A percentile compares a stretch with the other conserved stretches of the same genome.
These are phyloP conservation scores for Tricholoma furcatifolium DNA, from an alignment of 768 basidiomycete genomes.

Conservation along the genomic window DNA sequence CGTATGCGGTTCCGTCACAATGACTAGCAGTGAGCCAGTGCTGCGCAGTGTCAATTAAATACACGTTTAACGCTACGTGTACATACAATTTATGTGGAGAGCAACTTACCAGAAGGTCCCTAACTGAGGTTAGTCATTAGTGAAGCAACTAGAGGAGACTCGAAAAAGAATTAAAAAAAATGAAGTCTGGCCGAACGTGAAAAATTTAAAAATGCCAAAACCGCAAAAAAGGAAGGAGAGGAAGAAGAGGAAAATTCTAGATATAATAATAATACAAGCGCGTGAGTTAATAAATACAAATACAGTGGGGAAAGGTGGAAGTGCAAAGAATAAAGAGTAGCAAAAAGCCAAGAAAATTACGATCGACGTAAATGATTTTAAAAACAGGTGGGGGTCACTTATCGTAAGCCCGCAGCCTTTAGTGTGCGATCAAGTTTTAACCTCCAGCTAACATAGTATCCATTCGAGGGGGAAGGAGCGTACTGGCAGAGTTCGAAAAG, in stretches of 20 bases:
- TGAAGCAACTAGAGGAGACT: neutral
- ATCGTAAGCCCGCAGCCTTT: slow-evolving; percentile 36
- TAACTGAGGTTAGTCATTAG: no score
- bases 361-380: slow-evolving; percentile 5
- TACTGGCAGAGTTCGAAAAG: slow-evolving; percentile 75
- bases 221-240: neutral
- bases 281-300: no score
- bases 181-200: neutral
- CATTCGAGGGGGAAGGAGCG: slow-evolving; percentile 54
- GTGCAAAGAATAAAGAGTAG: neutral
- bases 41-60: neutral
- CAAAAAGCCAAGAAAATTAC: neutral
- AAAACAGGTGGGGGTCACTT: slow-evolving; percentile 14
- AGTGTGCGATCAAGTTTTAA: slow-evolving; percentile 50
- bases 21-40: neutral
- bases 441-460: slow-evolving; percentile 69
- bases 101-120: no score
- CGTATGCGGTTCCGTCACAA: neutral
- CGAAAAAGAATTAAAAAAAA: no score
- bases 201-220: no score
- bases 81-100: no score
- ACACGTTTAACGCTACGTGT: no score
- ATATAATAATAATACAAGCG: neutral
- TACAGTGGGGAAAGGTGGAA: no score
- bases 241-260: neutral